phyloP scores from a whole-genome alignment of 148 eudicot genomes.

The Agrostemma githago region DNA sequence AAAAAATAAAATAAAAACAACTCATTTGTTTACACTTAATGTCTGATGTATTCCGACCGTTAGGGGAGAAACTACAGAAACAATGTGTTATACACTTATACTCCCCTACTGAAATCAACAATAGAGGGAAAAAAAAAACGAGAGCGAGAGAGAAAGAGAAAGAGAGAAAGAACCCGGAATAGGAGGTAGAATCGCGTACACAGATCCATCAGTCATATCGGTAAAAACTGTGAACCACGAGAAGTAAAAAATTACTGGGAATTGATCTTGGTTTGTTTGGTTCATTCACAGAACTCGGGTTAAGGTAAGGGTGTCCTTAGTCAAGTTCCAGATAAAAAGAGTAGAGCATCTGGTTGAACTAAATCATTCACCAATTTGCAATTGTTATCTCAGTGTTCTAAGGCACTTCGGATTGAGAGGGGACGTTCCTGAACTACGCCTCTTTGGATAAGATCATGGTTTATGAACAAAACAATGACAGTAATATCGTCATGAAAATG shows the following conservation, averaged over 20 bases:
- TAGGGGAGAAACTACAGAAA: neutral
- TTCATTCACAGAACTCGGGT: conserved; percentile 1
- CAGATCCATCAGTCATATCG: neutral
- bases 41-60: conserved; percentile 7
- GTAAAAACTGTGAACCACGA: neutral
- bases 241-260: neutral
- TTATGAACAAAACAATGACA: conserved; percentile 60
- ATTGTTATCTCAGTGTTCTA: conserved; percentile 42
- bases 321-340: conserved; percentile 5
- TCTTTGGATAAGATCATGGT: conserved; percentile 59
- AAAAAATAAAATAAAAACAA: neutral
- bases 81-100: neutral
- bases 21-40: conserved; percentile 20
- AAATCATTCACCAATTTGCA: conserved; percentile 17
- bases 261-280: conserved; percentile 1
- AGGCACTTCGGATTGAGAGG: conserved; percentile 51
- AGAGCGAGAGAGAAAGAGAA: too few species aligned
- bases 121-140: neutral
- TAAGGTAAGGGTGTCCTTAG: conserved; percentile 9
- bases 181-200: neutral
- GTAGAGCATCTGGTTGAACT: conserved; percentile 13
- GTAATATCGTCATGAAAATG: conserved; percentile 81
- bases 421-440: conserved; percentile 44
- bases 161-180: neutral
- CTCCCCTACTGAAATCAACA: neutral